These are phyloP conservation scores for Kandelia obovata DNA, from an alignment of 345 rosid species.

Conservation along the genomic window DNA sequence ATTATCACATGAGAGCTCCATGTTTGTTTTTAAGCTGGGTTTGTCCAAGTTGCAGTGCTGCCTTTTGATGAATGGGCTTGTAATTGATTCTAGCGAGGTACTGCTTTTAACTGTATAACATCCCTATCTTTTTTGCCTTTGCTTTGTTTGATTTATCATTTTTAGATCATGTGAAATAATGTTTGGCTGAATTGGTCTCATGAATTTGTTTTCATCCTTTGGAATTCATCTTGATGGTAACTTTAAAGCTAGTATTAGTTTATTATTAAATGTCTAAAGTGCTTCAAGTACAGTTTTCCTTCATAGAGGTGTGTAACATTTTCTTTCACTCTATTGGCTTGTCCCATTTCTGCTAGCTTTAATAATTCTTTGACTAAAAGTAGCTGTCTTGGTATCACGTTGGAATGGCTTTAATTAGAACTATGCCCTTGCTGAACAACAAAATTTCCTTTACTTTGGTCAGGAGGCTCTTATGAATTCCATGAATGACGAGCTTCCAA, in stretches of 20 bases:
- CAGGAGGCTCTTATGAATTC: conserved; percentile 90
- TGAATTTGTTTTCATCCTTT: not conserved
- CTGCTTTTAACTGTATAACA: conserved; percentile 6
- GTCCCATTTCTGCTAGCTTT: not conserved
- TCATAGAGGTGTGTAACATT: not conserved
- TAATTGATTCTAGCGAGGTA: conserved; percentile 85
- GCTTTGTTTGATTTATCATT: not conserved
- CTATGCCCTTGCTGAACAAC: not conserved
- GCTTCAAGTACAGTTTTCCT: not conserved
- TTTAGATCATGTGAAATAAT: not conserved
- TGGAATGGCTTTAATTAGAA: not conserved
- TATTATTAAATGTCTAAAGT: not conserved
- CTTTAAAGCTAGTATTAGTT: not conserved
- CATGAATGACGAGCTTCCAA: conserved; percentile 93
- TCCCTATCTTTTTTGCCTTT: not conserved
- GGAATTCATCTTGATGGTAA: not conserved
- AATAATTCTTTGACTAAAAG: not conserved
- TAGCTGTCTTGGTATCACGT: not conserved
- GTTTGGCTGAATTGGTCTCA: not conserved
- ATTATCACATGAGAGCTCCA: conserved; percentile 62
- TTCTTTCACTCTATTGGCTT: not conserved
- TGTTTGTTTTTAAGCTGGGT: conserved; percentile 88
- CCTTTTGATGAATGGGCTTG: conserved; percentile 95
- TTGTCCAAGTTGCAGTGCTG: conserved; percentile 61
- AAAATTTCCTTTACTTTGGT: conserved; percentile 22